phyloP scores from a whole-genome alignment of 1,284 basidiomycete species.

The Boletus mariae region DNA sequence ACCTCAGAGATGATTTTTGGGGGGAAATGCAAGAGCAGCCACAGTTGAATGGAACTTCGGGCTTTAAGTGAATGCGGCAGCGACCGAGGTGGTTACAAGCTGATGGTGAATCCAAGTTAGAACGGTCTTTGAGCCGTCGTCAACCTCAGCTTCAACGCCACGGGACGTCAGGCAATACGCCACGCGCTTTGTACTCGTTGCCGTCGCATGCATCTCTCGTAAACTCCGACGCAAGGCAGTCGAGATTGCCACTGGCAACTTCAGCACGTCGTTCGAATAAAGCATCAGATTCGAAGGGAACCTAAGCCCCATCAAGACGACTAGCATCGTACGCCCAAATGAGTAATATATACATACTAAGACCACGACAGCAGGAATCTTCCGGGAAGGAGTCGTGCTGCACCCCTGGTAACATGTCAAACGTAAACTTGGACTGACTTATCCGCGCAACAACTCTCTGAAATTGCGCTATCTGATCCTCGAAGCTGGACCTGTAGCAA shows the following conservation, averaged over 20 bases:
- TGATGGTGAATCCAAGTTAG: slow-evolving; percentile 7
- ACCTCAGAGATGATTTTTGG: not conserved
- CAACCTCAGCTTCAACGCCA: not conserved
- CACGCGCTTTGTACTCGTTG: too few species aligned
- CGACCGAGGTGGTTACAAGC: not conserved
- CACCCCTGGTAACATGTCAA: not conserved
- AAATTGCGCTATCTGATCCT: not conserved
- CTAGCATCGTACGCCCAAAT: not conserved
- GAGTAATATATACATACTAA: not conserved
- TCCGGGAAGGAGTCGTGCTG: not conserved
- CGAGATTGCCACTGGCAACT: too few species aligned
- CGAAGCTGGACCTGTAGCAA: not conserved
- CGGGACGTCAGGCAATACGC: not conserved
- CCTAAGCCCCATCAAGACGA: not conserved
- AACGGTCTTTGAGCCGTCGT: not conserved
- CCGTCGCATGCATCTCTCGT: not conserved
- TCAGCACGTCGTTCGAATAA: not conserved
- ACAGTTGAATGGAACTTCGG: not conserved
- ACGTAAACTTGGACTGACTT: not conserved
- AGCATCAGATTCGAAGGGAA: not conserved
- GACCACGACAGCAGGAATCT: too few species aligned
- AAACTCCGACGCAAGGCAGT: not conserved
- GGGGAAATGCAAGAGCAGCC: not conserved
- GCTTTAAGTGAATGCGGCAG: not conserved
- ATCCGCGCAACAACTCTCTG: too few species aligned